These are phyloP conservation scores for Cordyceps tenuipes DNA, from an alignment of 2,329 filamentous ascomycete genomes.

Conservation along the genomic window DNA sequence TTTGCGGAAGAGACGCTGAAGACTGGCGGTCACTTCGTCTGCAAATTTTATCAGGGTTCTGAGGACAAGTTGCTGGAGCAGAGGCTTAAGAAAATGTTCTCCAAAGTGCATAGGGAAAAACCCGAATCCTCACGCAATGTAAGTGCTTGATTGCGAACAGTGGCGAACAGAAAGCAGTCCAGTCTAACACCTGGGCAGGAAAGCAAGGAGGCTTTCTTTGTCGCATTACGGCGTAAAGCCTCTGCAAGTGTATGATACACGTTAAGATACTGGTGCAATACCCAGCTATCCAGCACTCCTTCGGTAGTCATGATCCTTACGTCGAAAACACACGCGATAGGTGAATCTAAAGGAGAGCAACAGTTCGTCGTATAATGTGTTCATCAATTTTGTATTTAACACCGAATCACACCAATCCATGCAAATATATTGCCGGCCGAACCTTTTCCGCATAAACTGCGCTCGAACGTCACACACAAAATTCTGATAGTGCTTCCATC, in stretches of 20 bases:
- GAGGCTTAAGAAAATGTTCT: slow-evolving; percentile 67
- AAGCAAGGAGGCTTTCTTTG: slow-evolving; percentile 72
- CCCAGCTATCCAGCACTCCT: not conserved
- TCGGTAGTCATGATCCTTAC: slow-evolving; percentile 11
- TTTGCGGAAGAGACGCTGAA: slow-evolving; percentile 82
- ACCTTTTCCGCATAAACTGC: slow-evolving; percentile 23
- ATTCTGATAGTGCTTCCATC: not conserved
- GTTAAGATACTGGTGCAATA: not conserved
- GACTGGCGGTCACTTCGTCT: slow-evolving; percentile 80
- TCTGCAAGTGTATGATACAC: not conserved
- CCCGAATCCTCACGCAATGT: slow-evolving; percentile 84
- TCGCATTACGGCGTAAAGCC: slow-evolving; percentile 62
- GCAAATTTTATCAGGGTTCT: slow-evolving; percentile 91
- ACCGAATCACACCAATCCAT: slow-evolving; percentile 41
- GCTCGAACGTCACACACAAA: slow-evolving; percentile 15
- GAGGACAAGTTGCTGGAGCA: slow-evolving; percentile 77
- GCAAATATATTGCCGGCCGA: slow-evolving; percentile 28
- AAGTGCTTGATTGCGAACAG: slow-evolving; percentile 26
- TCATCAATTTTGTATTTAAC: slow-evolving; percentile 29
- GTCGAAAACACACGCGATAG: not conserved
- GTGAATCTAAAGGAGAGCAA: not conserved
- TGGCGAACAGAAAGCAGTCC: not conserved
- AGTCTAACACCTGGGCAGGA: slow-evolving; percentile 22
- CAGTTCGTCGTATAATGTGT: slow-evolving; percentile 1
- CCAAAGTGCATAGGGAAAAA: slow-evolving; percentile 76